A percentile compares a stretch with the other conserved stretches of the same genome.
These are phyloP conservation scores for Chalciporus piperatus DNA, from an alignment of 768 basidiomycete species.

Conservation along the genomic window DNA sequence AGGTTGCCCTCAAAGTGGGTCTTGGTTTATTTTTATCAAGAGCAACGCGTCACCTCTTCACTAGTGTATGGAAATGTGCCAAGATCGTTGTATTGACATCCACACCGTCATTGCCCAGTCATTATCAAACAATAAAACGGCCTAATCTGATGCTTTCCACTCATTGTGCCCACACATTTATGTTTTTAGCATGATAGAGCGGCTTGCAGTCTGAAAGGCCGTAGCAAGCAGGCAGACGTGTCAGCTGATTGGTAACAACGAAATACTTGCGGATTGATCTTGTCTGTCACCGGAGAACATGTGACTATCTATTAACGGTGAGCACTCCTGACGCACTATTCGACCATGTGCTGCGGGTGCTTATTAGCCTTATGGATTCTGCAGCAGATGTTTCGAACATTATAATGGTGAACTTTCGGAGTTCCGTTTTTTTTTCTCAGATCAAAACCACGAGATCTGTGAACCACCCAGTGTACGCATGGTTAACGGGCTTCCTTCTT, in stretches of 20 bases:
- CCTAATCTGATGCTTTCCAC: constrained; percentile 3
- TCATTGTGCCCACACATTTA: not conserved
- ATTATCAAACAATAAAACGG: constrained; percentile 36
- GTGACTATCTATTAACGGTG: not conserved
- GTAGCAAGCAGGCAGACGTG: not conserved
- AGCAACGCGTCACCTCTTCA: not conserved
- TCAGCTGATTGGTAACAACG: not conserved
- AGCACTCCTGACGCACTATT: too few relatives aligned
- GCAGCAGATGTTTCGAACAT: too few relatives aligned
- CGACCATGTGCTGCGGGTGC: too few relatives aligned
- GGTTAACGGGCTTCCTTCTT: too few relatives aligned
- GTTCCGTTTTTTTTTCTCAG: too few relatives aligned
- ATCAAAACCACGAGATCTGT: too few relatives aligned
- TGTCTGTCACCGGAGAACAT: not conserved
- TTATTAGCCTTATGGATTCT: too few relatives aligned
- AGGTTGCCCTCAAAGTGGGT: constrained; percentile 56
- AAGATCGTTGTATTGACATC: constrained; percentile 69
- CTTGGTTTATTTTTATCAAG: constrained; percentile 16
- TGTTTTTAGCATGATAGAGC: not conserved
- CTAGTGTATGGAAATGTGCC: constrained; percentile 70
- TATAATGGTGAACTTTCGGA: too few relatives aligned
- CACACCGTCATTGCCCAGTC: constrained; percentile 73
- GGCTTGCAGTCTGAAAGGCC: not conserved
- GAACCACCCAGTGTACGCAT: too few relatives aligned
- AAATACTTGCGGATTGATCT: not conserved